Percentiles rank a stretch among this genome's conserved stretches.
Evolutionary conservation across 129 eudicot species (phyloP).

Genomic region (Helichrysum umbraculigerum): DNA sequence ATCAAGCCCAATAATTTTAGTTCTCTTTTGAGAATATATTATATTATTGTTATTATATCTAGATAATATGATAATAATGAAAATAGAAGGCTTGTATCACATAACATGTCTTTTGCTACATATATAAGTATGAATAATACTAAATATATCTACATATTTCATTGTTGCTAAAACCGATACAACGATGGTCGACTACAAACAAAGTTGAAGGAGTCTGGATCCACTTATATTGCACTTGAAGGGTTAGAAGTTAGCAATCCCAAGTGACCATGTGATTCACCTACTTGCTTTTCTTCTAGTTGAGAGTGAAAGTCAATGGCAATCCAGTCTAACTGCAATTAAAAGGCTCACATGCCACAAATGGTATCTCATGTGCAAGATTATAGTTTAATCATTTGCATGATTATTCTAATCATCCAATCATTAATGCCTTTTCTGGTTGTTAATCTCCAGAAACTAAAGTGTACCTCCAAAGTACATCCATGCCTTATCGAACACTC

Average conservation of each 20-base stretch:
- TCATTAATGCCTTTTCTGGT: conserved; percentile 36
- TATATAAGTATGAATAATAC: not conserved
- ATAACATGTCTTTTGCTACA: not conserved
- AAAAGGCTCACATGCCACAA: conserved; percentile 42
- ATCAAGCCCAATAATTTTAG: too few relatives aligned
- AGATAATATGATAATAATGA: not conserved
- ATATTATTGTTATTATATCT: too few relatives aligned
- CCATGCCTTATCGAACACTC: conserved; percentile 34
- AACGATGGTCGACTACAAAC: conserved; percentile 17
- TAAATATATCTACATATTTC: not conserved
- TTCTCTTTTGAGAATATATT: too few relatives aligned
- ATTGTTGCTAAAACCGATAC: conserved; percentile 7
- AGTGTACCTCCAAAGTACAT: conserved; percentile 42
- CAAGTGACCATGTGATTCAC: conserved; percentile 39
- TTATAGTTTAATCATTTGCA: conserved; percentile 25
- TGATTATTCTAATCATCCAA: conserved; percentile 41
- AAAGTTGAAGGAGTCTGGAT: conserved; percentile 26
- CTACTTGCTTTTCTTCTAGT: conserved; percentile 25
- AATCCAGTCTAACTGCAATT: conserved; percentile 34
- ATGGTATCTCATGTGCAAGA: conserved; percentile 38
- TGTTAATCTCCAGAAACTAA: conserved; percentile 36
- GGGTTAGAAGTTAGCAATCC: conserved; percentile 20
- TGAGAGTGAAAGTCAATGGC: conserved; percentile 32
- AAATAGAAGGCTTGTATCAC: not conserved
- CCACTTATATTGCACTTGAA: conserved; percentile 24